phyloP scores from a whole-genome alignment of 352 stramenopile species.

The Phytopythium helicoides region DNA sequence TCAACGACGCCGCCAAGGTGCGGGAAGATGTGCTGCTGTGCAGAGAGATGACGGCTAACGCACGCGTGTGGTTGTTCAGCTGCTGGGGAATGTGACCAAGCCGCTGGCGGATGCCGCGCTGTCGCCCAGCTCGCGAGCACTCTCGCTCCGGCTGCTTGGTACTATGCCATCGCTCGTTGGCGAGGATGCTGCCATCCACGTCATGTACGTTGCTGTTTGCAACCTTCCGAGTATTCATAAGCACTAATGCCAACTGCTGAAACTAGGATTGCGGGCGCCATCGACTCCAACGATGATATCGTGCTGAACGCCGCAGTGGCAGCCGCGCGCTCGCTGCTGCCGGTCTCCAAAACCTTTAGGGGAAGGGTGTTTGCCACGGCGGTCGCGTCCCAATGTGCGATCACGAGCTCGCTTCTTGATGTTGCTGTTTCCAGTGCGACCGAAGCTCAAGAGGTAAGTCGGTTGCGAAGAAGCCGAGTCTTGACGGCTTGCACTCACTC shows the following conservation, averaged over 20 bases:
- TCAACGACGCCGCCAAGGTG: constrained; percentile 51
- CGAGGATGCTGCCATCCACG: constrained; percentile 19
- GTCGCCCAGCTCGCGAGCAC: constrained; percentile 13
- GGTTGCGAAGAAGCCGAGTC: neutral
- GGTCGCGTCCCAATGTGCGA: constrained; percentile 12
- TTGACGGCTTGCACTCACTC: neutral
- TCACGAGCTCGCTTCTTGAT: constrained; percentile 19
- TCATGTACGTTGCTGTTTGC: constrained; percentile 8
- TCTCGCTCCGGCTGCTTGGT: constrained; percentile 36
- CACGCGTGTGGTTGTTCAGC: constrained; percentile 18
- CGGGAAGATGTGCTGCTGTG: no score
- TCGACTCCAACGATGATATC: constrained; percentile 3
- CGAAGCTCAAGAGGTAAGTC: constrained; percentile 20
- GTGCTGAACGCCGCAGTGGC: constrained; percentile 35
- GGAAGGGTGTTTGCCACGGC: constrained; percentile 17
- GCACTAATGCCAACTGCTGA: neutral
- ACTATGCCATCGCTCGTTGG: constrained; percentile 41
- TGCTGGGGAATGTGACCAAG: constrained; percentile 17
- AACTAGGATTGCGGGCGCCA: neutral
- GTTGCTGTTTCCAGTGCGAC: constrained; percentile 13
- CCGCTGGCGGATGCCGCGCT: constrained; percentile 13
- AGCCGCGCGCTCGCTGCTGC: constrained; percentile 21
- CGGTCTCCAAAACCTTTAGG: constrained; percentile 21
- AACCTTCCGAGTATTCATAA: neutral
- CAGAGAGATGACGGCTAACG: no score